Evolutionary conservation across 352 stramenopile species (phyloP).

Genomic region (Pythium dissotocum): DNA sequence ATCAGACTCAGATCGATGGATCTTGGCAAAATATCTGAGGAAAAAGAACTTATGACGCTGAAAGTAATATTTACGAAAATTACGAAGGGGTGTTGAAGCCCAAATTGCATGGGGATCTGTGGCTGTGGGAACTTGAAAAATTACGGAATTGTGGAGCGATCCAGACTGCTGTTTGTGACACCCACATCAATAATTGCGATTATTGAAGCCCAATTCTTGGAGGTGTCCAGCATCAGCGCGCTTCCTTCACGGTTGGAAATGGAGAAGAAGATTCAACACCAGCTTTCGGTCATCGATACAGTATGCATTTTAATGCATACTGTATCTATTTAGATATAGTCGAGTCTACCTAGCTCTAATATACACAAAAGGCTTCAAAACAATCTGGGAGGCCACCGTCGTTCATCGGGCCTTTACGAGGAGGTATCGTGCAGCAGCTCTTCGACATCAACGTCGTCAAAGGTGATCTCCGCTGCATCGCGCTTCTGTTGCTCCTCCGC

Average conservation of each 20-base stretch:
- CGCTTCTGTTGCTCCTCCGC: slow-evolving; percentile 52
- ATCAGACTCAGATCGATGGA: slow-evolving; percentile 23
- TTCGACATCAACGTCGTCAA: slow-evolving; percentile 66
- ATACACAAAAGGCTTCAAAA: slow-evolving; percentile 12
- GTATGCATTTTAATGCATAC: no score
- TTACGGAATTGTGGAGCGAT: slow-evolving; percentile 5
- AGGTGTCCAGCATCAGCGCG: no score
- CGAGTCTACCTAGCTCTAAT: slow-evolving; percentile 5
- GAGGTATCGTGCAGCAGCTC: slow-evolving; percentile 52
- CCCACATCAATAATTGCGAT: neutral
- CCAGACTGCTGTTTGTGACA: neutral
- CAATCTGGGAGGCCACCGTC: neutral
- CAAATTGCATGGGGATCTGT: slow-evolving; percentile 12
- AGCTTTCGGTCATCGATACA: neutral
- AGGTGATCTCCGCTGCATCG: slow-evolving; percentile 34
- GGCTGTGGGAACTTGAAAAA: slow-evolving; percentile 10
- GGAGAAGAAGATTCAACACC: neutral
- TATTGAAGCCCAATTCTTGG: no score
- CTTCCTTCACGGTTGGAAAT: no score
- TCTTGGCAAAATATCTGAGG: neutral
- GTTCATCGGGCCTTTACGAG: slow-evolving; percentile 9
- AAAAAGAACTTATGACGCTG: neutral
- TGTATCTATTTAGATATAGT: no score
- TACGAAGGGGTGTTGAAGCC: neutral
- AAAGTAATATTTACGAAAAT: slow-evolving; percentile 4